Evolutionary conservation across 345 rosid species (phyloP).

Genomic region (Populus pruinosa): DNA sequence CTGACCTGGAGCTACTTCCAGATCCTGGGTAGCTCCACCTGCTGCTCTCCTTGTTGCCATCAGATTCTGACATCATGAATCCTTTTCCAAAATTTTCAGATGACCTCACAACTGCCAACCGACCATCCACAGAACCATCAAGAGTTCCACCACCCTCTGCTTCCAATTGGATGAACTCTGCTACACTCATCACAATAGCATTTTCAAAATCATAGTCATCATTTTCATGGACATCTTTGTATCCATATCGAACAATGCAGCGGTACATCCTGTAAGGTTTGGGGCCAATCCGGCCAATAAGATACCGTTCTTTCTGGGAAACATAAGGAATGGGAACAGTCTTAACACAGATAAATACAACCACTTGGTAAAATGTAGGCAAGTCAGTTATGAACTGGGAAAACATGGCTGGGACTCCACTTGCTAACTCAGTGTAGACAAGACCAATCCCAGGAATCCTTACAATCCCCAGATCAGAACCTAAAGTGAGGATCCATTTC

Average conservation of each 20-base stretch:
- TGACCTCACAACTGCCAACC: constrained; percentile 75
- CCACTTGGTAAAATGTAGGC: constrained; percentile 89
- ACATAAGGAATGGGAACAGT: constrained; percentile 83
- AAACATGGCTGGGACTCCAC: constrained; percentile 77
- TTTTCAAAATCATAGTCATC: constrained; percentile 69
- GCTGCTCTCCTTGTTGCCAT: constrained; percentile 39
- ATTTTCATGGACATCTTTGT: constrained; percentile 68
- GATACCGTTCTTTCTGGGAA: constrained; percentile 75
- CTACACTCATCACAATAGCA: constrained; percentile 79
- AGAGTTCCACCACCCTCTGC: constrained; percentile 58
- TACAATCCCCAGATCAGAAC: constrained; percentile 83
- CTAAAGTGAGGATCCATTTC: constrained; percentile 73
- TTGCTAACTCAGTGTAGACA: constrained; percentile 72
- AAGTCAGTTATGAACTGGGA: constrained; percentile 76
- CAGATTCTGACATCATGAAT: constrained; percentile 47
- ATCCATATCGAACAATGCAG: constrained; percentile 80
- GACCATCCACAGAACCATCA: constrained; percentile 57
- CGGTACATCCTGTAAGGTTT: constrained; percentile 86
- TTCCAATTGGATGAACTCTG: constrained; percentile 91
- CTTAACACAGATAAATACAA: constrained; percentile 79
- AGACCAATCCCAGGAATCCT: constrained; percentile 94
- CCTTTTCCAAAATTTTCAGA: constrained; percentile 75
- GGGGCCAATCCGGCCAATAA: constrained; percentile 85
- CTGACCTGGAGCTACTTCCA: constrained; percentile 61
- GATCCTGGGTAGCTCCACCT: constrained; percentile 31